Evolutionary conservation across 148 eudicot species (phyloP).

Genomic region (Chenopodium formosanum): DNA sequence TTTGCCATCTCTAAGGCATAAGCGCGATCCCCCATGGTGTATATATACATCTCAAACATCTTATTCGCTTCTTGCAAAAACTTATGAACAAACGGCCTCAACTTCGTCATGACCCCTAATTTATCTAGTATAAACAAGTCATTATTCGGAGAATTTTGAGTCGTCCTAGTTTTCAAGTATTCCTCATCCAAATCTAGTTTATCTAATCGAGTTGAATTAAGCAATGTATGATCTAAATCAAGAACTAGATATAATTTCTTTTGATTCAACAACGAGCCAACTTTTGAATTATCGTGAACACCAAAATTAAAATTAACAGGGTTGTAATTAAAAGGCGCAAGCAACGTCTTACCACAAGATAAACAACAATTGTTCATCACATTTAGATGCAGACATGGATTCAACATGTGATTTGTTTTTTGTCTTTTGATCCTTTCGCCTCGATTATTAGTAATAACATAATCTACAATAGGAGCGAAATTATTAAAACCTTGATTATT

Average conservation of each 20-base stretch:
- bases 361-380: not conserved
- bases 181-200: conserved; percentile 60
- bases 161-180: conserved; percentile 37
- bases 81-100: conserved; percentile 74
- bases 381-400: not conserved
- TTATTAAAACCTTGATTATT: no score
- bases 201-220: conserved; percentile 62
- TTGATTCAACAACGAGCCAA: not conserved
- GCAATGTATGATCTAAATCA: conserved; percentile 87
- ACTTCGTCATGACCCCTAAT: conserved; percentile 70
- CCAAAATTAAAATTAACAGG: no score
- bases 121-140: conserved; percentile 49
- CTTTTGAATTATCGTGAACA: not conserved
- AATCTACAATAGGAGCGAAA: not conserved
- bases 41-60: conserved; percentile 82
- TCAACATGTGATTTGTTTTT: not conserved
- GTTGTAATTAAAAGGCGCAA: not conserved
- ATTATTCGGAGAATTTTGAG: conserved; percentile 42
- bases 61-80: conserved; percentile 71
- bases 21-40: conserved; percentile 77
- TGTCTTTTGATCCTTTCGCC: not conserved
- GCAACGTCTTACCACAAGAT: not conserved
- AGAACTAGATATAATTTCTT: conserved; percentile 70
- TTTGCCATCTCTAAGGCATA: conserved; percentile 79
- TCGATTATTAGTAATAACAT: not conserved